Base-by-base conservation (phyloP, 768 basidiomycete species). In the Xerocomellus intermedius region DNA sequence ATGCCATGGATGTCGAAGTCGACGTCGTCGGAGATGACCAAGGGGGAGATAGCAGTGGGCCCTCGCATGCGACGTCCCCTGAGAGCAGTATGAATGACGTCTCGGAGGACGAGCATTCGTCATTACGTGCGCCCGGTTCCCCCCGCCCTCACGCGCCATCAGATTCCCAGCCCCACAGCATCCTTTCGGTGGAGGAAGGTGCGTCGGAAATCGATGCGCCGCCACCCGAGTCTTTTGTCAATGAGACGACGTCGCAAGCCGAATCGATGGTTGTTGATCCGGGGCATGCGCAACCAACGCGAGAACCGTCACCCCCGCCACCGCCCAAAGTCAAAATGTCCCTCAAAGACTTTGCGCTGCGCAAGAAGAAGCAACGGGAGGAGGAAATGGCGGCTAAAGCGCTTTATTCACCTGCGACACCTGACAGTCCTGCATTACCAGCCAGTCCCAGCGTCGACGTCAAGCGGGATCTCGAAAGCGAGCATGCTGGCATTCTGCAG, bases 241-340 rank as follows among this genome's bases (percentile, higher is more conserved):
- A 54, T 8, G 65, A 57, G 8, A 39, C 21, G 32, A 28, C 9
- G 14, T 36, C 52, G 5, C 50, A 32, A 47, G 53, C 12, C n/a
- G 63, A 65, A 36, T 50, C 54, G 30, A 58, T 52, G 42, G 16
- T 17, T 21, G 24, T 54, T 19, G 53, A 60, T 19, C 22, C 48
- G 17, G 64, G 46, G 13, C 48, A 57, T 37, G 26, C 45, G 2
- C 57, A 50, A 19, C 52, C 48, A 22, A 12, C 46, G 35, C 60
- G 39, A 17, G 66, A 61, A 5, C 61, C 58, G 2, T 75, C 72
- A 2, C 69, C 69, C 0, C 71, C 68, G 13, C 70, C 72, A 7
- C 69, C 69, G 13, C 81, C 82, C 45, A 82, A 84, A 42, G 82
- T 83, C 58, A 77, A 77, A 55, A 61, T 84, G 68, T 81, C 83